phyloP scores from a whole-genome alignment of 768 basidiomycete species.

The Podaxis pistillaris region DNA sequence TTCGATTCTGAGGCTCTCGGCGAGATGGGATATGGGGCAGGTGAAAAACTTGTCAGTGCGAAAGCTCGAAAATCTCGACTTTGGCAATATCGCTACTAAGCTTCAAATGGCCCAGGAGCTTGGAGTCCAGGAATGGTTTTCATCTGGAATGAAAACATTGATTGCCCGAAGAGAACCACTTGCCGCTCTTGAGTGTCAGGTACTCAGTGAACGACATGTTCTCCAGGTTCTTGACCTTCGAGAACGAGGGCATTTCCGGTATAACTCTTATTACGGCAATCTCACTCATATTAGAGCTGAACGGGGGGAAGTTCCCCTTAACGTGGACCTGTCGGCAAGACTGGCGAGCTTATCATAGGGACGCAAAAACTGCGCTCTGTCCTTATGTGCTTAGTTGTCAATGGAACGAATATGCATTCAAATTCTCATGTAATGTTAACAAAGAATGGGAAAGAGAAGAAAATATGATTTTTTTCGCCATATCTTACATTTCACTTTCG shows the following conservation, averaged over 20 bases:
- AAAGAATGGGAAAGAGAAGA: background rate
- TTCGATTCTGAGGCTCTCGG: background rate
- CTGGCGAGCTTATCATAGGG: background rate
- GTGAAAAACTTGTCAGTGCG: background rate
- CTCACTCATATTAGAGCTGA: background rate
- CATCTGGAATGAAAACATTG: conserved; percentile 1
- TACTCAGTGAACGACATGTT: background rate
- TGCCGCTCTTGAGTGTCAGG: background rate
- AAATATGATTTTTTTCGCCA: background rate
- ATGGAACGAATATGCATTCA: background rate
- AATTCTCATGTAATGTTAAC: background rate
- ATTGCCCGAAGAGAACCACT: conserved; percentile 2
- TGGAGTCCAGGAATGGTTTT: conserved; percentile 6
- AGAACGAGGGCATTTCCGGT: background rate
- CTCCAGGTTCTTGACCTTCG: conserved; percentile 11
- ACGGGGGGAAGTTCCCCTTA: background rate
- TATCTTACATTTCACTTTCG: background rate
- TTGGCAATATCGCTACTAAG: background rate
- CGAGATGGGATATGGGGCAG: conserved; percentile 3
- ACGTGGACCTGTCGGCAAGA: background rate
- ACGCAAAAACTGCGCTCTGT: background rate
- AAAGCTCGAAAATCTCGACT: background rate
- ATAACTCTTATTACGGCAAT: background rate
- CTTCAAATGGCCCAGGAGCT: conserved; percentile 9
- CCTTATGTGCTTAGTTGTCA: background rate